phyloP scores from a whole-genome alignment of 371 early-diverging fungal genomes.

The Capillidium heterosporum region DNA sequence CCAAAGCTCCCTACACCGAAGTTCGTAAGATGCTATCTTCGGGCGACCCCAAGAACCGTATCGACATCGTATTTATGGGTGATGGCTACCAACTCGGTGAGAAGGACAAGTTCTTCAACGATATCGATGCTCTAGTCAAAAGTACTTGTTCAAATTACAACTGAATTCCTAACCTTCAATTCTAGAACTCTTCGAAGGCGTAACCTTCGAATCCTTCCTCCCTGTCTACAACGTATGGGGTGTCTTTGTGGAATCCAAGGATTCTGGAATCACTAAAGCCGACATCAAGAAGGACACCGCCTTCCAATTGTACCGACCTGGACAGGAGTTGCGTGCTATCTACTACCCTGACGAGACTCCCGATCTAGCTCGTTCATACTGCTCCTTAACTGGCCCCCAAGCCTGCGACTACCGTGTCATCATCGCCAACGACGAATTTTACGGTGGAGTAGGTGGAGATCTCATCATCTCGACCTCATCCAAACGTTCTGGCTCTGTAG shows the following conservation, averaged over 20 bases:
- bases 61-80: slow-evolving; percentile 40
- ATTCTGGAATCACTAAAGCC: slow-evolving; percentile 28
- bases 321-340: slow-evolving; percentile 35
- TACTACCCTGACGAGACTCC: slow-evolving; percentile 21
- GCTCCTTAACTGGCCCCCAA: neutral
- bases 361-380: neutral
- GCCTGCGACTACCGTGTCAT: slow-evolving; percentile 31
- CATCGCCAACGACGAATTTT: slow-evolving; percentile 32
- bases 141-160: no score
- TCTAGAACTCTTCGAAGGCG: slow-evolving; percentile 29
- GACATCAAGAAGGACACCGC: slow-evolving; percentile 22
- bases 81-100: slow-evolving; percentile 33
- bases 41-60: slow-evolving; percentile 27
- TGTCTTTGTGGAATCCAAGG: slow-evolving; percentile 20
- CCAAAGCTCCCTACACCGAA: neutral
- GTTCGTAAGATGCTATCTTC: neutral
- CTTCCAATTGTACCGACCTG: slow-evolving; percentile 35
- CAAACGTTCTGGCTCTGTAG: slow-evolving; percentile 27
- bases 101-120: slow-evolving; percentile 22
- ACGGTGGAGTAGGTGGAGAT: slow-evolving; percentile 41
- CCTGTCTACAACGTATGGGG: slow-evolving; percentile 40
- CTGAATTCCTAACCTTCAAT: no score
- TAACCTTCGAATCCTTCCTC: slow-evolving; percentile 23
- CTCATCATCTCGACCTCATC: slow-evolving; percentile 34
- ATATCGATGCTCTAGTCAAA: slow-evolving; percentile 21